Evolutionary conservation across 306 rosid genomes (phyloP).

Genomic region (Prunus dulcis): DNA sequence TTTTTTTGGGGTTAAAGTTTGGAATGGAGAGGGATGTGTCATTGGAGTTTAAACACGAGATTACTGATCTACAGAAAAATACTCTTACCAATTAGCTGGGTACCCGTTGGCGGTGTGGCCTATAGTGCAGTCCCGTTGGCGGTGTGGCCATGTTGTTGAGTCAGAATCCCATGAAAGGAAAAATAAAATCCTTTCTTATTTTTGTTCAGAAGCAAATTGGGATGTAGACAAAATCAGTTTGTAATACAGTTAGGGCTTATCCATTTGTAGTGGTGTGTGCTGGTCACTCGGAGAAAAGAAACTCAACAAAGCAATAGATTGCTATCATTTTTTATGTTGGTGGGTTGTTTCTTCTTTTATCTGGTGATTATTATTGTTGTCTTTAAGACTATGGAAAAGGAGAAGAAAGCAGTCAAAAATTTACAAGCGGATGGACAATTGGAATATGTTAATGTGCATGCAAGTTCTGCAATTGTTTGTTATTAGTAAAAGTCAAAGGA

Average conservation of each 20-base stretch:
- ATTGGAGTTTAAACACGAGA: too few species aligned
- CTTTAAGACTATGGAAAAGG: neutral
- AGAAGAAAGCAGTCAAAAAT: neutral
- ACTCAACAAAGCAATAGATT: neutral
- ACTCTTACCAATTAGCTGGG: too few species aligned
- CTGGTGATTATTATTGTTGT: neutral
- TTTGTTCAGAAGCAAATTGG: neutral
- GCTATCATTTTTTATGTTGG: neutral
- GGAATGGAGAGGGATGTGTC: too few species aligned
- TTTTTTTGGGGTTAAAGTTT: too few species aligned
- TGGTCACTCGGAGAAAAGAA: neutral
- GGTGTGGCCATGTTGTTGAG: constrained; percentile 8
- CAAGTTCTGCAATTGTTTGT: neutral
- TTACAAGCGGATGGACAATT: neutral
- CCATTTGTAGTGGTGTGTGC: constrained; percentile 13
- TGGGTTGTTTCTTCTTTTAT: neutral
- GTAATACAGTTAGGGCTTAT: neutral
- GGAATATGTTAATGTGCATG: neutral
- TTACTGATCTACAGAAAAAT: too few species aligned
- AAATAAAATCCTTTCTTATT: neutral
- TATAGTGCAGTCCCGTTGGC: constrained; percentile 21
- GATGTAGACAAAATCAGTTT: neutral
- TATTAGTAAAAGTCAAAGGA: neutral
- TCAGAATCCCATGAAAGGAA: constrained; percentile 13
- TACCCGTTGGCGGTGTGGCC: neutral